Evolutionary conservation across 176 grass and related monocot species (phyloP).

Genomic region (Rhipidocladum racemiflorum): DNA sequence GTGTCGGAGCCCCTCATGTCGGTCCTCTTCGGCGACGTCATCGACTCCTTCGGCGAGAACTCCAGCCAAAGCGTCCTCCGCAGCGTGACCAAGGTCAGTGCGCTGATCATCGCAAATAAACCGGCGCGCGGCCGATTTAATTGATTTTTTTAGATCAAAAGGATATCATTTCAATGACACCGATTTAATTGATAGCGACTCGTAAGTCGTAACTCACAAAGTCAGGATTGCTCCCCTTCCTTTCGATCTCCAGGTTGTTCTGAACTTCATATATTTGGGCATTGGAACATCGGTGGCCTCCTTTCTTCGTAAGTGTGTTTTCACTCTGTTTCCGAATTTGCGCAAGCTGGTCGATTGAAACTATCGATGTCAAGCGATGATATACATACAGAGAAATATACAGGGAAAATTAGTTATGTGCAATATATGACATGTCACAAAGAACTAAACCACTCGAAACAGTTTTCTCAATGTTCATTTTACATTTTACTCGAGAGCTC

Average conservation of each 20-base stretch:
- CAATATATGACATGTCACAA: neutral
- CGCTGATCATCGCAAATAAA: neutral
- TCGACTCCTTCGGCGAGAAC: slow-evolving; percentile 56
- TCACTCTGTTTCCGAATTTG: neutral
- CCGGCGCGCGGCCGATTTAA: neutral
- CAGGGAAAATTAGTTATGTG: neutral
- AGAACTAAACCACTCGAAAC: neutral
- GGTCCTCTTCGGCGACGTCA: slow-evolving; percentile 44
- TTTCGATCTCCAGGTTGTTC: slow-evolving; percentile 42
- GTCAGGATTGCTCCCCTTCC: neutral
- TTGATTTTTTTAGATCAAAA: no score
- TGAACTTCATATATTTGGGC: slow-evolving; percentile 63
- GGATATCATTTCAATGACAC: no score
- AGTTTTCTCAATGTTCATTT: neutral
- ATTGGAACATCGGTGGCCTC: slow-evolving; percentile 38
- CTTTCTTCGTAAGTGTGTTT: slow-evolving; percentile 61
- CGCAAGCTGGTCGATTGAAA: neutral
- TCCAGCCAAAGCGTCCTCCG: slow-evolving; percentile 6
- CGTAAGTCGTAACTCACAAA: neutral
- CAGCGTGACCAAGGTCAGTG: slow-evolving; percentile 44
- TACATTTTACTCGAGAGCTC: no score
- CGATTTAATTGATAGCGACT: neutral
- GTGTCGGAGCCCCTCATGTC: slow-evolving; percentile 43
- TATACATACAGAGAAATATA: neutral
- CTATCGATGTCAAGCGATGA: neutral